A percentile compares a stretch with the other conserved stretches of the same genome.
Evolutionary conservation across 345 rosid species (phyloP).

Genomic region (Eucalyptus cloeziana): DNA sequence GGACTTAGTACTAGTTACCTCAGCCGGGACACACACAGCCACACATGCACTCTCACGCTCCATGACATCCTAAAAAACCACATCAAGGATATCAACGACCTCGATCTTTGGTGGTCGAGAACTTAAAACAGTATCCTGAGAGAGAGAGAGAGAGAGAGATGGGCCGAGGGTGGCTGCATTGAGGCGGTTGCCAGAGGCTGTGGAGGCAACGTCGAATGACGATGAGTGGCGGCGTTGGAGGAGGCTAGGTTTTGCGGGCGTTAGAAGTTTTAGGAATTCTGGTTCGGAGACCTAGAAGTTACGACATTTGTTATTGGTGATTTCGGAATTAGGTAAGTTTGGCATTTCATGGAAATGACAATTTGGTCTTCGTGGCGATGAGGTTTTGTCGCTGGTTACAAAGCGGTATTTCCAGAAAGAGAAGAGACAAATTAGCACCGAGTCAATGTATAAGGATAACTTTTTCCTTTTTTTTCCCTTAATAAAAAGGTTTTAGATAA

Average conservation of each 20-base stretch:
- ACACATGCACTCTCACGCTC: neutral
- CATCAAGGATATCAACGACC: neutral
- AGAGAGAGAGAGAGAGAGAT: neutral
- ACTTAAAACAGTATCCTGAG: neutral
- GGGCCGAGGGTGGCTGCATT: neutral
- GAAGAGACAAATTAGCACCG: neutral
- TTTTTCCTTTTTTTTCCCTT: neutral
- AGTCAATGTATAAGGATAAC: neutral
- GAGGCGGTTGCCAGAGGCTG: neutral
- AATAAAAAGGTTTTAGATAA: neutral
- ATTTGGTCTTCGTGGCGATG: neutral
- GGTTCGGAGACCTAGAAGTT: neutral
- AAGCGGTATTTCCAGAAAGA: neutral
- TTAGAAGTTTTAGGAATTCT: neutral
- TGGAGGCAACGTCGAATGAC: neutral
- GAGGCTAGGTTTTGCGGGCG: neutral
- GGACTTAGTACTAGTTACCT: neutral
- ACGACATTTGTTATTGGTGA: neutral
- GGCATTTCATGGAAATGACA: neutral
- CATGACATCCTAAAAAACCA: neutral
- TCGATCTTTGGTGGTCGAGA: neutral
- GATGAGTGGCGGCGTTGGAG: neutral
- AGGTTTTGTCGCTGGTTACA: neutral
- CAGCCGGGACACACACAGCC: neutral
- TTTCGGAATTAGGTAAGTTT: neutral